Conservation (phyloP, 2,329 filamentous ascomycete species). For the Epichloe bromicola region DNA sequence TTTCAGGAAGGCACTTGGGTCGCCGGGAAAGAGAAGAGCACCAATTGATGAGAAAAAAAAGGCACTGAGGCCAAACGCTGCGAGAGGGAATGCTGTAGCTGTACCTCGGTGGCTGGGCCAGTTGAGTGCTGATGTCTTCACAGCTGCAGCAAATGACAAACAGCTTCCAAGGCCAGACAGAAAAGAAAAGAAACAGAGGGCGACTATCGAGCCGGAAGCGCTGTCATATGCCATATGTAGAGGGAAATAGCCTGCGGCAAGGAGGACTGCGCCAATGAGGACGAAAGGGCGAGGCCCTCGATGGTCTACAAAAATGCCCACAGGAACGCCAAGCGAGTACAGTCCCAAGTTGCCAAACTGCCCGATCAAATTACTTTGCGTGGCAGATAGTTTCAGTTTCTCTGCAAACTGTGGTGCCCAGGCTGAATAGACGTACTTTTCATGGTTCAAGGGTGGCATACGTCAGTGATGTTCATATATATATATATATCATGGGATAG, state of each 20-base stretch:
- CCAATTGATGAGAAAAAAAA: constrained; percentile 93
- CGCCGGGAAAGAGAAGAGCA: constrained; percentile 64
- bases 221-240: constrained; percentile 66
- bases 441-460: constrained; percentile 4
- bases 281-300: constrained; percentile 71
- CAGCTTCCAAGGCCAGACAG: constrained; percentile 82
- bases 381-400: constrained; percentile 75
- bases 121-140: constrained; percentile 81
- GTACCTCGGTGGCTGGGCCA: constrained; percentile 86
- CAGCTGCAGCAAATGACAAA: constrained; percentile 74
- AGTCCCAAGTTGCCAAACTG: constrained; percentile 81
- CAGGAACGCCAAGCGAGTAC: constrained; percentile 81
- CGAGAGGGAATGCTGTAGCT: constrained; percentile 83
- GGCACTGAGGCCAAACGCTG: constrained; percentile 86
- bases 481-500: not conserved
- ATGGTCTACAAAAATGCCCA: constrained; percentile 76
- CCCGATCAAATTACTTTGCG: constrained; percentile 82
- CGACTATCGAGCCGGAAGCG: constrained; percentile 43
- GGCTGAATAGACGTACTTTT: constrained; percentile 91
- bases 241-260: constrained; percentile 75
- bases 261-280: constrained; percentile 56
- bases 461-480: not conserved
- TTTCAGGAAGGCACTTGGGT: constrained; percentile 70
- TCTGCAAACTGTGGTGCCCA: constrained; percentile 95
- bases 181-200: constrained; percentile 72